Conservation (phyloP, 306 rosid species). For the Alnus glutinosa region DNA sequence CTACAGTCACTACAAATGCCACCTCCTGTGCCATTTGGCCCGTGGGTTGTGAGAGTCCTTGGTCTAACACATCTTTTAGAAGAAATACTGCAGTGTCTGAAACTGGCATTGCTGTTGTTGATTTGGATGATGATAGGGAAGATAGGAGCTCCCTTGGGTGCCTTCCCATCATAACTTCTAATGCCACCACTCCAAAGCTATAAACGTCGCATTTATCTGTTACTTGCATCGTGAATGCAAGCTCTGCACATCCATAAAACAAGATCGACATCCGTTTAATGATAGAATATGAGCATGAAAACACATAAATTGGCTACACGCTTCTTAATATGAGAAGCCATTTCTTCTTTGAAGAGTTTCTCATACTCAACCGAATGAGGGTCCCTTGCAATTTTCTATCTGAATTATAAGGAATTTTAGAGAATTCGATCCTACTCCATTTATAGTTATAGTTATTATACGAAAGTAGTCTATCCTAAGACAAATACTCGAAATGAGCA, state of each 20-base stretch:
- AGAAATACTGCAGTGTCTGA: constrained; percentile 29
- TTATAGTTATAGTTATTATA: background rate
- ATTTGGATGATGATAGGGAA: constrained; percentile 26
- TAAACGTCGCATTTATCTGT: constrained; percentile 65
- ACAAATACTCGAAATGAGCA: background rate
- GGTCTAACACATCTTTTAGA: constrained; percentile 60
- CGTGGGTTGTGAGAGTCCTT: constrained; percentile 50
- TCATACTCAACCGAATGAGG: background rate
- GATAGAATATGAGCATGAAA: background rate
- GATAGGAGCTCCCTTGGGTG: constrained; percentile 63
- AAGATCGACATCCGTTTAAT: background rate
- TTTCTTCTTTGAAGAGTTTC: background rate
- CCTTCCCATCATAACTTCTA: constrained; percentile 67
- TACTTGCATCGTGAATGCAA: constrained; percentile 58
- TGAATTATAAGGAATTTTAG: too few species aligned
- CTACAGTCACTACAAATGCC: constrained; percentile 39
- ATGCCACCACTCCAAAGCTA: constrained; percentile 61
- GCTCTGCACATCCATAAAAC: constrained; percentile 39
- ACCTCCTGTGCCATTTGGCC: constrained; percentile 46
- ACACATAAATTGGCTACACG: background rate
- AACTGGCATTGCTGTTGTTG: constrained; percentile 5
- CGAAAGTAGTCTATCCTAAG: background rate
- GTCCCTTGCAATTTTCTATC: background rate
- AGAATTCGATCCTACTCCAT: too few species aligned
- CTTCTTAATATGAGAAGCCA: background rate